Percentiles rank a stretch among this genome's conserved stretches.
Conservation (phyloP, 2,329 filamentous ascomycete genomes). For the Paracorniculantispora psalliotae region DNA sequence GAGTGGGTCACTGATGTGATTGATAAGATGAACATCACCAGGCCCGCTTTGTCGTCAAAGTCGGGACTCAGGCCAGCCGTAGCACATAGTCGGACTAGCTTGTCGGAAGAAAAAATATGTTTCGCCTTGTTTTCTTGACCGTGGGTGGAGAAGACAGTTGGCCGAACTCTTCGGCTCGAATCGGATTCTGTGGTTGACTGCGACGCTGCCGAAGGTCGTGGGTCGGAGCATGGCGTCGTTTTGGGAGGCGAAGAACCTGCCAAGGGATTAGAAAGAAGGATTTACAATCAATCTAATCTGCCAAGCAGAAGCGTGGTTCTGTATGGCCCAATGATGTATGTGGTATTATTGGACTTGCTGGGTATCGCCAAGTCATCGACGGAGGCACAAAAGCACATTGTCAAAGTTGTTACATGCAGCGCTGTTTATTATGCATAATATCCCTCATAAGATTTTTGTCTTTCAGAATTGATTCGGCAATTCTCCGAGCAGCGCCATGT, state of each 20-base stretch:
- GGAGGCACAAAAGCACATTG: too few relatives aligned
- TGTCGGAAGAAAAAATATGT: not conserved
- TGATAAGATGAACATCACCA: conserved; percentile 13
- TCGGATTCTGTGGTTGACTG: not conserved
- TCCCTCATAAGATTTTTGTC: too few relatives aligned
- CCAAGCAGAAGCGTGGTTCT: not conserved
- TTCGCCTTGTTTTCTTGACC: not conserved
- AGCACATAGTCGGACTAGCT: not conserved
- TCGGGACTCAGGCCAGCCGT: not conserved
- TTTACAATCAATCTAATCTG: not conserved
- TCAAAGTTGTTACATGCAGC: too few relatives aligned
- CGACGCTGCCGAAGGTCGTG: not conserved
- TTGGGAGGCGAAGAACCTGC: not conserved
- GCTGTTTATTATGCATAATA: too few relatives aligned
- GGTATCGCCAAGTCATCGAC: not conserved
- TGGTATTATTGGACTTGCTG: not conserved
- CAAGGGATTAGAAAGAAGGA: conserved; percentile 1
- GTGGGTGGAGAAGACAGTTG: not conserved
- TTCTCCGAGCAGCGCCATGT: too few relatives aligned
- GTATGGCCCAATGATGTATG: not conserved
- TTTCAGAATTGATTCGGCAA: too few relatives aligned
- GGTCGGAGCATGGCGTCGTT: not conserved
- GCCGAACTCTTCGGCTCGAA: conserved; percentile 2
- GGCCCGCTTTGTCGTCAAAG: not conserved
- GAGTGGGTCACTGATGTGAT: conserved; percentile 12